Percentiles rank a stretch among this genome's conserved stretches.
These are phyloP conservation scores for Trametes sanguinea DNA, from an alignment of 768 basidiomycete genomes.

Conservation along the genomic window DNA sequence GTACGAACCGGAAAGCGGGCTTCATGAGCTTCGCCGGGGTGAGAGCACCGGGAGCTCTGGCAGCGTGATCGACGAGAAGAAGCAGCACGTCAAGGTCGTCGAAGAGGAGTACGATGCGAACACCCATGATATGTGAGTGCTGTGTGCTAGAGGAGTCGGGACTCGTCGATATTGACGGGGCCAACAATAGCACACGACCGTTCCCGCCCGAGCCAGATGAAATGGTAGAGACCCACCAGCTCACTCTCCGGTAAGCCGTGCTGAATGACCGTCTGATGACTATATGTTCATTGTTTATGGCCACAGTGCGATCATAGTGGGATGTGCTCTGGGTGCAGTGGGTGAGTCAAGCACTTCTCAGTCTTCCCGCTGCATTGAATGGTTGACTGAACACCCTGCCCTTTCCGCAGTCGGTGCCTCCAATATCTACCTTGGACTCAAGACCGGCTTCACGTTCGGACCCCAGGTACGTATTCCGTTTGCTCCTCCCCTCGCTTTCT, in stretches of 20 bases:
- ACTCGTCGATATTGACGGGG: not conserved
- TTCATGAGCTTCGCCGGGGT: conserved; percentile 12
- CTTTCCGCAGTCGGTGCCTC: conserved; percentile 48
- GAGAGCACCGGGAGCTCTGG: conserved; percentile 12
- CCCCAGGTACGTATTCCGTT: conserved; percentile 41
- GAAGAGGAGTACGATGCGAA: conserved; percentile 4
- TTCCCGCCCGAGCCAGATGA: conserved; percentile 56
- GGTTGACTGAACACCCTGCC: conserved; percentile 49
- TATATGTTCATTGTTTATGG: not conserved
- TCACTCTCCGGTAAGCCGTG: conserved; percentile 45
- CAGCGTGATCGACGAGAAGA: conserved; percentile 13
- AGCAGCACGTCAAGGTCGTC: not conserved
- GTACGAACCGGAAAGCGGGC: conserved; percentile 14
- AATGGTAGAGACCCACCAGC: conserved; percentile 50
- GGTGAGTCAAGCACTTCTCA: conserved; percentile 11
- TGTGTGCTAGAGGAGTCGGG: too few relatives aligned
- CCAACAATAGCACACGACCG: conserved; percentile 33
- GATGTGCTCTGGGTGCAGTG: conserved; percentile 22
- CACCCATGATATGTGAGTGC: conserved; percentile 5
- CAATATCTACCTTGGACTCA: conserved; percentile 68
- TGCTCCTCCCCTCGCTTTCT: not conserved
- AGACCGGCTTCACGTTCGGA: conserved; percentile 70
- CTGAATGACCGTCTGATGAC: not conserved
- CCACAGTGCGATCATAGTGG: conserved; percentile 20
- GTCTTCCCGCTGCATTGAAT: not conserved